Evolutionary conservation across 2,329 filamentous ascomycete genomes (phyloP).

Genomic region (Diaporthe ilicicola): DNA sequence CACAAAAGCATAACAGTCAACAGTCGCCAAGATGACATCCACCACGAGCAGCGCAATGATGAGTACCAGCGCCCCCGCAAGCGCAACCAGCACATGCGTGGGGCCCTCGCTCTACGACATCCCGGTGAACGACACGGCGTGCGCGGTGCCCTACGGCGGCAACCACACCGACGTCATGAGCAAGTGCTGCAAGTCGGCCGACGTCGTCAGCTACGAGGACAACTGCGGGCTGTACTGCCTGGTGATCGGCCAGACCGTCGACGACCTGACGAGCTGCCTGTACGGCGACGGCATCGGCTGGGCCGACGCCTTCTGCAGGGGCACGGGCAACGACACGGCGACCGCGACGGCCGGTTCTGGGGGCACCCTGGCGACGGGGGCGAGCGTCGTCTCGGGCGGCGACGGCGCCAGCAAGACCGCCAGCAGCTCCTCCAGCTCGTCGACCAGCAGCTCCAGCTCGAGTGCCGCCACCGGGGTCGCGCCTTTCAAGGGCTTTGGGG

Average conservation of each 20-base stretch:
- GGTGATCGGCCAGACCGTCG: constrained; percentile 48
- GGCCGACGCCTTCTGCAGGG: constrained; percentile 50
- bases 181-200: constrained; percentile 41
- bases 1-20: neutral
- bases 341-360: constrained; percentile 39
- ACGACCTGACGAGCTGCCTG: constrained; percentile 47
- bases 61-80: neutral
- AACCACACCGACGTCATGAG: constrained; percentile 50
- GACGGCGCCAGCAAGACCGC: neutral
- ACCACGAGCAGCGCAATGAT: neutral
- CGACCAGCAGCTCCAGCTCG: constrained; percentile 18
- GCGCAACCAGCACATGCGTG: constrained; percentile 9
- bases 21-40: constrained; percentile 11
- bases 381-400: constrained; percentile 37
- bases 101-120: constrained; percentile 48
- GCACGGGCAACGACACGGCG: constrained; percentile 44
- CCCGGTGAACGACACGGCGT: constrained; percentile 53
- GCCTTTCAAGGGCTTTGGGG: neutral
- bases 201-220: constrained; percentile 46
- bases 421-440: neutral
- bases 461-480: constrained; percentile 12
- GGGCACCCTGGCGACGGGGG: constrained; percentile 37
- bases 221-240: constrained; percentile 54
- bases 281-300: constrained; percentile 43
- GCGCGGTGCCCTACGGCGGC: constrained; percentile 50